Base-by-base conservation (phyloP, 768 basidiomycete genomes). In the Auricularia cornea region DNA sequence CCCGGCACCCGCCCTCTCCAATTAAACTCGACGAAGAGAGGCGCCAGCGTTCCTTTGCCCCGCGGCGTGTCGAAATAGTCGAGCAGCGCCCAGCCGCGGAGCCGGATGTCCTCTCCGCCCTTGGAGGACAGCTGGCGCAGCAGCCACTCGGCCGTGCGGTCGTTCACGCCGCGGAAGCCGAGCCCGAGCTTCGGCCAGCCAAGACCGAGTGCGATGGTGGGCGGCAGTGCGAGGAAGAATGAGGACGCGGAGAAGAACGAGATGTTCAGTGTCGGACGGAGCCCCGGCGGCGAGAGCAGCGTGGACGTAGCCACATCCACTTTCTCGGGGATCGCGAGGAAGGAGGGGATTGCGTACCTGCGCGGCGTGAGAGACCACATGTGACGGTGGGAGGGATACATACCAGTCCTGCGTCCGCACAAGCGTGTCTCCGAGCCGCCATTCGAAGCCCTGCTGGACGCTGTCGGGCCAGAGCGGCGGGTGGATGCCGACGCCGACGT, bases 381-480 rank as follows among this genome's bases (percentile, higher is more conserved):
- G 35, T 30, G 44, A 48, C 60, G n/a, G n/a, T n/a, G n/a, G n/a
- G n/a, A n/a, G n/a, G n/a, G n/a, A n/a, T n/a, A 69, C 77, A 60
- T 68, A 91, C 94, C 95, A 97, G 72, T 96, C 95, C 60, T 95
- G 91, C 10, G 83, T 90, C 60, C 84, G 81, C 12, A 95, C 85
- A 23, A 81, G 72, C 0, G 86, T 87, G 29, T 82, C 80, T 66
- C 86, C 85, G 69, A 88, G 84, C 69, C 84, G 80, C 92, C 93
- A 94, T 52, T 82, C 77, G 71, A 97, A 98, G 0, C 87, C 90
- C 1, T 79, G 74, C 68, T 82, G 84, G 35, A 73, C 76, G 67
- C 85, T 91, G 74, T 97, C 87, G 0, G 92, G 93, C 94, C 94
- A 98, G 1, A 75, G 78, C 1, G 82, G 83, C 4, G 94, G 93